Evolutionary conservation across 345 rosid species (phyloP).

Genomic region (Lumnitzera racemosa): DNA sequence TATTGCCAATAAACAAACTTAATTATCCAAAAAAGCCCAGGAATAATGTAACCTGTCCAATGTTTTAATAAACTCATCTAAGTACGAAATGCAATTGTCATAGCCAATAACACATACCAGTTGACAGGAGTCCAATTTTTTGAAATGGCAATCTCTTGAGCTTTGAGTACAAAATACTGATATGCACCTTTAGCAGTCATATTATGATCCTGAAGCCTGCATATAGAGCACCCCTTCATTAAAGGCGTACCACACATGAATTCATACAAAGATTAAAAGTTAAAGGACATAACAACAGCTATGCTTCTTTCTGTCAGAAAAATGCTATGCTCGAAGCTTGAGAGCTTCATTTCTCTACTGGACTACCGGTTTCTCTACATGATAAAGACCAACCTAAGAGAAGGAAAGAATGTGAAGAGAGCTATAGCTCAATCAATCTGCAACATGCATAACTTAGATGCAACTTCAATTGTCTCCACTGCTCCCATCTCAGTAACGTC

Average conservation of each 20-base stretch:
- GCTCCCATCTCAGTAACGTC: too few species aligned
- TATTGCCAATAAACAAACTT: too few species aligned
- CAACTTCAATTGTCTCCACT: too few species aligned
- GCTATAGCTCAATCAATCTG: too few species aligned
- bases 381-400: too few species aligned
- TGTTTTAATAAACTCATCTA: background rate
- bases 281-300: too few species aligned
- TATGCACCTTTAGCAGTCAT: constrained; percentile 66
- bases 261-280: background rate
- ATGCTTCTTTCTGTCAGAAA: too few species aligned
- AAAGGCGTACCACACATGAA: background rate
- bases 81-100: background rate
- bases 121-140: constrained; percentile 78
- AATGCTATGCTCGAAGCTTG: too few species aligned
- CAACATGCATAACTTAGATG: too few species aligned
- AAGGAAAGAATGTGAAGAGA: too few species aligned
- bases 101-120: constrained; percentile 38
- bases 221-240: constrained; percentile 14
- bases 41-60: background rate
- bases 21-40: background rate
- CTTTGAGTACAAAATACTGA: constrained; percentile 65
- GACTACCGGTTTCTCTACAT: too few species aligned
- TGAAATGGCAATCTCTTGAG: constrained; percentile 77
- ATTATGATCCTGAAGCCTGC: constrained; percentile 66
- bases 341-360: too few species aligned